phyloP scores from a whole-genome alignment of 1,139 yeast species.

The Yueomyces sp. region DNA sequence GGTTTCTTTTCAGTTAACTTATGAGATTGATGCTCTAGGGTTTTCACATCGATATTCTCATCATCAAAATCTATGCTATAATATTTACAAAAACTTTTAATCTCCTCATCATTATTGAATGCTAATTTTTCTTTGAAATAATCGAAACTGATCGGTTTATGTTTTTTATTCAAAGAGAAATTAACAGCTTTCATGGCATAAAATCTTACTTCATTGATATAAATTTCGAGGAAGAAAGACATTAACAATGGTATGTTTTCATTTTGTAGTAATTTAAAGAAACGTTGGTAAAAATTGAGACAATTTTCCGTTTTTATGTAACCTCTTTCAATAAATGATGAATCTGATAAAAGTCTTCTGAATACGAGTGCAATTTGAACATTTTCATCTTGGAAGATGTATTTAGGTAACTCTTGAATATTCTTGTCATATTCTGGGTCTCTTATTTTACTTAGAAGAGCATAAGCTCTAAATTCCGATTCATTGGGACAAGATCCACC shows the following conservation, averaged over 20 bases:
- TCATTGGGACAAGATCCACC: constrained; percentile 71
- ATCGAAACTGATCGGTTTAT: constrained; percentile 47
- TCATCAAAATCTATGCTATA: constrained; percentile 44
- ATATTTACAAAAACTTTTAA: constrained; percentile 45
- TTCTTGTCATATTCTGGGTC: constrained; percentile 81
- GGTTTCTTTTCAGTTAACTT: constrained; percentile 34
- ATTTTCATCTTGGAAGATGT: constrained; percentile 39
- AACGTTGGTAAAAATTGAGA: constrained; percentile 46
- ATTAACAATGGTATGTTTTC: constrained; percentile 53
- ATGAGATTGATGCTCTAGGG: constrained; percentile 36
- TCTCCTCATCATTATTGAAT: constrained; percentile 46
- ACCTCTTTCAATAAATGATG: constrained; percentile 49
- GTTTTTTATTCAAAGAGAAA: constrained; percentile 55
- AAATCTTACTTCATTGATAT: constrained; percentile 67
- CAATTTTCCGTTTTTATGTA: constrained; percentile 46
- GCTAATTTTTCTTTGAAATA: constrained; percentile 44
- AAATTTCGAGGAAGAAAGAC: constrained; percentile 68
- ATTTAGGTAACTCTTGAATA: constrained; percentile 52
- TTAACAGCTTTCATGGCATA: constrained; percentile 63
- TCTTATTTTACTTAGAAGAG: constrained; percentile 62
- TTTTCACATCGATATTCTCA: constrained; percentile 40
- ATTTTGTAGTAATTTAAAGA: constrained; percentile 46
- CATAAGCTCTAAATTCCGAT: constrained; percentile 88
- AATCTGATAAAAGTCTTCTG: constrained; percentile 54
- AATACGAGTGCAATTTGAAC: constrained; percentile 65